phyloP scores from a whole-genome alignment of 1,284 basidiomycete species.

The Cutaneotrichosporon curvatum region DNA sequence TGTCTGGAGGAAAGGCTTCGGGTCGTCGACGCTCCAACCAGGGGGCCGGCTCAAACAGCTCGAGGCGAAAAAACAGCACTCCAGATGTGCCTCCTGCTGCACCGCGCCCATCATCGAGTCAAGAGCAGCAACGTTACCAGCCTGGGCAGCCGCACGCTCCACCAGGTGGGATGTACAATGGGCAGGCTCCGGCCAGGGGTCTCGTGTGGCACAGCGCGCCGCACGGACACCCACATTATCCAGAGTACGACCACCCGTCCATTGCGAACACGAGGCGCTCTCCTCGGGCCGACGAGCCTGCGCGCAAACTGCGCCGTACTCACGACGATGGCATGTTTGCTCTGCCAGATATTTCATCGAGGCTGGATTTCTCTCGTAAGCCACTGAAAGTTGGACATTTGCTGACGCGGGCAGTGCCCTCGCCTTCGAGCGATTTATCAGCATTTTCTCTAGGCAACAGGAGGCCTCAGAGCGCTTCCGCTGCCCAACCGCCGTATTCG shows the following conservation, averaged over 20 bases:
- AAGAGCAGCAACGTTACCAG: background rate
- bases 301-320: conserved; percentile 8
- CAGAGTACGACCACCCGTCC: background rate
- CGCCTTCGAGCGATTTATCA: conserved; percentile 29
- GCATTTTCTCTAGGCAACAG: conserved; percentile 28
- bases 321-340: conserved; percentile 6
- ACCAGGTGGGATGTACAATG: background rate
- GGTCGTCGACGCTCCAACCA: conserved; percentile 5
- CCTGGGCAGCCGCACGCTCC: background rate
- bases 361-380: conserved; percentile 12
- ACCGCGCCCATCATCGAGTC: background rate
- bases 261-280: background rate
- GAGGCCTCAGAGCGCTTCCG: conserved; percentile 2
- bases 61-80: background rate
- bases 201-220: conserved; percentile 1
- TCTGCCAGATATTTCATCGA: conserved; percentile 8
- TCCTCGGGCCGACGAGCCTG: conserved; percentile 1
- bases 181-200: background rate
- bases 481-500: conserved; percentile 1
- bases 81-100: background rate
- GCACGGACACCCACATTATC: conserved; percentile 1
- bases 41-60: background rate
- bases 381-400: too few relatives aligned
- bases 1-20: conserved; percentile 26
- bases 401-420: conserved; percentile 22